phyloP scores from a whole-genome alignment of 257 asterid species.

The Hygrophila difformis region DNA sequence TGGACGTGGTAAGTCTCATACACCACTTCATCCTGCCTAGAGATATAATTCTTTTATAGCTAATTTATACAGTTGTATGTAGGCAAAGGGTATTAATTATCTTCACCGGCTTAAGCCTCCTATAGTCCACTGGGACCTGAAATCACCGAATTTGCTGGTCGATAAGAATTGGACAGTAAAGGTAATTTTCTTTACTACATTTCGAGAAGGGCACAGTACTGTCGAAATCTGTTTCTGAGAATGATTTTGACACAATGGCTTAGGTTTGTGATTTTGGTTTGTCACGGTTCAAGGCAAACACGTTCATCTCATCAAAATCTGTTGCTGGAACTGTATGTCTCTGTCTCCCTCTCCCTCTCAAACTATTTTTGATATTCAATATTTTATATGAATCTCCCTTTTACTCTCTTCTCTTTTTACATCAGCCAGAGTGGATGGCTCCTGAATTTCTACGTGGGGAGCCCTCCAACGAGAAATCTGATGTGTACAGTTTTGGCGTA shows the following conservation, averaged over 20 bases:
- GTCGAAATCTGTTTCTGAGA: conserved; percentile 10
- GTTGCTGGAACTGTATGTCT: conserved; percentile 90
- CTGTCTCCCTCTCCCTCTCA: conserved; percentile 11
- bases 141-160: conserved; percentile 96
- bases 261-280: conserved; percentile 96
- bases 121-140: conserved; percentile 84
- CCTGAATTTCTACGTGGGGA: conserved; percentile 99
- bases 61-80: not conserved
- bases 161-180: conserved; percentile 87
- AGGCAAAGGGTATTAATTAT: conserved; percentile 98
- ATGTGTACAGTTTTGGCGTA: conserved; percentile 87
- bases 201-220: not conserved
- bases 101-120: conserved; percentile 91
- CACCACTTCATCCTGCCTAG: not conserved
- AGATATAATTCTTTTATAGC: not conserved
- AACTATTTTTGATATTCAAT: too few relatives aligned
- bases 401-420: conserved; percentile 32
- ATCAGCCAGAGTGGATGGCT: conserved; percentile 99
- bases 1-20: conserved; percentile 71
- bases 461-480: conserved; percentile 95
- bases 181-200: conserved; percentile 27
- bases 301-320: conserved; percentile 84
- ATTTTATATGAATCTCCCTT: too few relatives aligned
- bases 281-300: conserved; percentile 87
- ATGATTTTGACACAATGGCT: not conserved